Percentiles rank a stretch among this genome's conserved stretches.
Conservation (phyloP, 2,329 filamentous ascomycete species). For the Fonsecaea erecta region DNA sequence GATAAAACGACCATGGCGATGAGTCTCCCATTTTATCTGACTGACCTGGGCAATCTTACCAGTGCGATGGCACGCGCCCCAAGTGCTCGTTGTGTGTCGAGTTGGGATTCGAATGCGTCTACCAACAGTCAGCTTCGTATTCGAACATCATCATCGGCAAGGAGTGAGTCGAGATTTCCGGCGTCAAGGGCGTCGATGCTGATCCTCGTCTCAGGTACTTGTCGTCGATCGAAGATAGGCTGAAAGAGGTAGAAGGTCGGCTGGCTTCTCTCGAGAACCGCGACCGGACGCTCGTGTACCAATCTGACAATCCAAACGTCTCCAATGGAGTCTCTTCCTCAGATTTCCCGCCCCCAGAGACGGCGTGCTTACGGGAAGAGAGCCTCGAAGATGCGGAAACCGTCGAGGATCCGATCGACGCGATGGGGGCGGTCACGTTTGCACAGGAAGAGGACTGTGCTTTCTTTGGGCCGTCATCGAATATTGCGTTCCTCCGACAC, state of each 20-base stretch:
- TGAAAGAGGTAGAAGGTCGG: slow-evolving; percentile 20
- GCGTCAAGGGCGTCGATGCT: not conserved
- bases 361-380: slow-evolving; percentile 5
- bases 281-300: not conserved
- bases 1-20: not conserved
- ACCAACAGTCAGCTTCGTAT: slow-evolving; percentile 34
- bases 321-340: slow-evolving; percentile 10
- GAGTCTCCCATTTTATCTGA: not conserved
- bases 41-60: not conserved
- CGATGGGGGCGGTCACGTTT: slow-evolving; percentile 42
- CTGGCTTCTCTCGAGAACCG: slow-evolving; percentile 14
- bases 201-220: slow-evolving; percentile 6
- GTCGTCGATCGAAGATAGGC: slow-evolving; percentile 17
- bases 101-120: slow-evolving; percentile 50
- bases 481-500: slow-evolving; percentile 49
- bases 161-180: slow-evolving; percentile 6
- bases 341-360: slow-evolving; percentile 3
- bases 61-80: slow-evolving; percentile 42
- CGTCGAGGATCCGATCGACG: slow-evolving; percentile 38
- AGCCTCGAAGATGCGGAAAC: slow-evolving; percentile 20
- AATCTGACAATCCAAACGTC: not conserved
- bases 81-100: slow-evolving; percentile 48
- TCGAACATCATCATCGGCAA: slow-evolving; percentile 21
- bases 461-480: slow-evolving; percentile 49
- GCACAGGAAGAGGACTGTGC: slow-evolving; percentile 43